These are phyloP conservation scores for Hagleromyces aurorensis DNA, from an alignment of 805 yeast genomes.

Conservation along the genomic window DNA sequence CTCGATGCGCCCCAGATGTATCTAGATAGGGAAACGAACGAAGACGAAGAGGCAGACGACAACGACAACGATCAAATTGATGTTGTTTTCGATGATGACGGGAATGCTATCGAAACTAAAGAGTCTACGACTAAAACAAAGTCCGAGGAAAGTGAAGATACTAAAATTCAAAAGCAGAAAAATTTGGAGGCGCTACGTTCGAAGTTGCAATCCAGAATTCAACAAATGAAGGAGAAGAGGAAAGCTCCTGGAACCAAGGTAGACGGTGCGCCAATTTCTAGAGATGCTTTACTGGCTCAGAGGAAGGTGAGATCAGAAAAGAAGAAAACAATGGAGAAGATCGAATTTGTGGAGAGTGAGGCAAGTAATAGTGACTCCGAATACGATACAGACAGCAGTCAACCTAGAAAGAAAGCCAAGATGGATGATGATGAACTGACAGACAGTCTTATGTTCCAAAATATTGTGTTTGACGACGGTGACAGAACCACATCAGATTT, in stretches of 20 bases:
- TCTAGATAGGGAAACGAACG: conserved; percentile 6
- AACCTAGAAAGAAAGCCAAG: conserved; percentile 30
- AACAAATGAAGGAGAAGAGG: conserved; percentile 63
- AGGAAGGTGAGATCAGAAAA: conserved; percentile 40
- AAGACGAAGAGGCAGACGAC: conserved; percentile 19
- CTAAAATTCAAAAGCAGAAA: conserved; percentile 38
- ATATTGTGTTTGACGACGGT: conserved; percentile 77
- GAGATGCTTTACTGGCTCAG: conserved; percentile 71
- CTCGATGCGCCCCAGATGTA: too few relatives aligned
- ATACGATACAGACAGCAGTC: conserved; percentile 16
- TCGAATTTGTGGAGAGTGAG: conserved; percentile 31
- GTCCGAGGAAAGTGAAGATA: conserved; percentile 12
- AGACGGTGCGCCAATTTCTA: conserved; percentile 73
- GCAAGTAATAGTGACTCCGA: conserved; percentile 28
- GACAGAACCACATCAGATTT: conserved; percentile 69
- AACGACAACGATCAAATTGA: conserved; percentile 31
- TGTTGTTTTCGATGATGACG: conserved; percentile 66
- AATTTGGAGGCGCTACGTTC: conserved; percentile 60
- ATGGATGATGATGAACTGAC: conserved; percentile 28
- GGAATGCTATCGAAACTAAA: conserved; percentile 37
- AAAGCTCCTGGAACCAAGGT: conserved; percentile 85
- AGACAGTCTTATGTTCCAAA: conserved; percentile 59
- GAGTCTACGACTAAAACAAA: conserved; percentile 6
- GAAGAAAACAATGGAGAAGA: conserved; percentile 35
- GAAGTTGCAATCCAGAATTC: conserved; percentile 71